phyloP scores from a whole-genome alignment of 306 rosid species.

The Gynostemma pentaphyllum region DNA sequence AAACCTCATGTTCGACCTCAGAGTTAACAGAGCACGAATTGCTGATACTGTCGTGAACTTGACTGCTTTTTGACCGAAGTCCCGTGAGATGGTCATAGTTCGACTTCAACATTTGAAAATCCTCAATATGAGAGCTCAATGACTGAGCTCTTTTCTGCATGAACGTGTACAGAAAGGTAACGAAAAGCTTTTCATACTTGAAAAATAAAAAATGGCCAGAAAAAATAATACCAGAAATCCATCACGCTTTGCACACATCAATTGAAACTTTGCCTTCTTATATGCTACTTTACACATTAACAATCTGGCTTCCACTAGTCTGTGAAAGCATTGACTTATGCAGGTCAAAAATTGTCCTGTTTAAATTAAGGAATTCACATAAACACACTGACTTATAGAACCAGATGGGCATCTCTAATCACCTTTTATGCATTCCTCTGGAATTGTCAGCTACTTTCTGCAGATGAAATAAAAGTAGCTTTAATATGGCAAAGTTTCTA shows the following conservation, averaged over 20 bases:
- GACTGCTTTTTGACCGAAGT: slow-evolving; percentile 22
- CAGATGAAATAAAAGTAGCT: slow-evolving; percentile 21
- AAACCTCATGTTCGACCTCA: slow-evolving; percentile 48
- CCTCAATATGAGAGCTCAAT: slow-evolving; percentile 50
- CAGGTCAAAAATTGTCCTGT: slow-evolving; percentile 14
- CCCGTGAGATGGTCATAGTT: slow-evolving; percentile 20
- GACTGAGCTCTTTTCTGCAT: slow-evolving; percentile 45
- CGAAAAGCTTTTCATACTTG: slow-evolving; percentile 14
- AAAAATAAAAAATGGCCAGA: slow-evolving; percentile 13
- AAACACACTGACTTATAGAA: slow-evolving; percentile 9
- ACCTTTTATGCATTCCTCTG: slow-evolving; percentile 50
- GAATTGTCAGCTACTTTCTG: slow-evolving; percentile 27
- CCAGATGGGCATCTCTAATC: slow-evolving; percentile 11
- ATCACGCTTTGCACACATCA: slow-evolving; percentile 46
- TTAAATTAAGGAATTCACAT: slow-evolving; percentile 11
- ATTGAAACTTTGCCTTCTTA: slow-evolving; percentile 57
- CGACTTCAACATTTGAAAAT: slow-evolving; percentile 46
- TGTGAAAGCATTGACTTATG: slow-evolving; percentile 27
- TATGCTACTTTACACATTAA: slow-evolving; percentile 39
- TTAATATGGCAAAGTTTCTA: slow-evolving; percentile 13
- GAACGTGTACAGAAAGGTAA: slow-evolving; percentile 16
- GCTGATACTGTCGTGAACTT: slow-evolving; percentile 20
- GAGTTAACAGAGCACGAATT: slow-evolving; percentile 20
- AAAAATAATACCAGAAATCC: slow-evolving; percentile 42
- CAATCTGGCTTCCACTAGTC: slow-evolving; percentile 47